phyloP scores from a whole-genome alignment of 257 asterid genomes.

The Fraxinus cuspidata region DNA sequence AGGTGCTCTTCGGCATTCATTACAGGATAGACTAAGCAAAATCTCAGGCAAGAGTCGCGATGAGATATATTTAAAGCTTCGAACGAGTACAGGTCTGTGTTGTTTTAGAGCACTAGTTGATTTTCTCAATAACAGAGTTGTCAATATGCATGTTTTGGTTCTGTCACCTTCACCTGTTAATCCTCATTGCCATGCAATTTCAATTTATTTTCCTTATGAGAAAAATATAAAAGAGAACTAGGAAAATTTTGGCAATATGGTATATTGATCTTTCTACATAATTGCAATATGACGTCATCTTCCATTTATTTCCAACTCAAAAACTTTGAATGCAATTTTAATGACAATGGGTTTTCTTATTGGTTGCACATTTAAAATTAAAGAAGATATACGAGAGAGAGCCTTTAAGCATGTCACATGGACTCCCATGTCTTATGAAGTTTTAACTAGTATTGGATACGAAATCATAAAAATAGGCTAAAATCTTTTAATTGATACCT shows the following conservation, averaged over 20 bases:
- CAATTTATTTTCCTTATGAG: not conserved
- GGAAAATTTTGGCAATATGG: not conserved
- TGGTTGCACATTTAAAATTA: not conserved
- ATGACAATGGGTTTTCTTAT: conserved; percentile 1
- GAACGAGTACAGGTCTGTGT: conserved; percentile 89
- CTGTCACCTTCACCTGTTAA: conserved; percentile 7
- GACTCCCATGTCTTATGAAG: not conserved
- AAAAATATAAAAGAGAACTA: conserved; percentile 5
- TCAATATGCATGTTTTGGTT: conserved; percentile 3
- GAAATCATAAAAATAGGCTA: not conserved
- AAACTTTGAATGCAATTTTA: not conserved
- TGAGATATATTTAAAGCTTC: conserved; percentile 88
- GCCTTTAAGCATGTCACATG: not conserved
- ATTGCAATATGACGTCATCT: conserved; percentile 14
- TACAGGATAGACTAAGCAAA: conserved; percentile 89
- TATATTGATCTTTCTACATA: not conserved
- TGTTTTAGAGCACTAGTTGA: conserved; percentile 14
- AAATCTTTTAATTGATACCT: not conserved
- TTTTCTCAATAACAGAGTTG: not conserved
- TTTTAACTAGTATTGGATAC: not conserved
- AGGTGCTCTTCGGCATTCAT: conserved; percentile 97
- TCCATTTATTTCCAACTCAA: not conserved
- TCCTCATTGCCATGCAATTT: not conserved
- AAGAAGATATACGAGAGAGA: not conserved
- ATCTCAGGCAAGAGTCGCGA: conserved; percentile 83